Base-by-base conservation (phyloP, 192 early-diverging fungal species). In the Coemansia aciculifera region DNA sequence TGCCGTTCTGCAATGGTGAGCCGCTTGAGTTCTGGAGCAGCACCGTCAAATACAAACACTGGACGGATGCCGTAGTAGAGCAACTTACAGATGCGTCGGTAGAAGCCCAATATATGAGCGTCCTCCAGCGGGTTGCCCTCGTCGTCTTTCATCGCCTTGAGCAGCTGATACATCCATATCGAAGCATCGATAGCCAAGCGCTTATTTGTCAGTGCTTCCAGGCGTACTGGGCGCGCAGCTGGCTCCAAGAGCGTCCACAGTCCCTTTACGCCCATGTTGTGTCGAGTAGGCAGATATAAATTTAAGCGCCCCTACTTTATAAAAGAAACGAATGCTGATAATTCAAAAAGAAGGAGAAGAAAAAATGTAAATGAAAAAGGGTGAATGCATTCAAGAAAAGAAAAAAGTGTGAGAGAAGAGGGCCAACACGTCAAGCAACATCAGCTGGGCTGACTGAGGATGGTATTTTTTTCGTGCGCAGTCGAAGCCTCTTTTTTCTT, bases 31-130 rank as follows among this genome's bases (percentile, higher is more conserved):
- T 87, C 83, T 3, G 98, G 98, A 0, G 90, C 87, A 3, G 85
- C 90, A 9, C 98, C 98, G 75, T 99, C 98, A 87, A 96, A 99
- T 4, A 99, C 95, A 88, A 98, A 98, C 10, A 99, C 90, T 10
- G 98, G 98, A 48, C 84, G 87, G 32, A 99, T 90, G 21, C 91
- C 92, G 68, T 87, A 91, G 74, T 89, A 95, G 19, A 99, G 75
- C 2, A 99, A 86, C 80, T 98, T 98, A 74, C 94, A 96, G 34
- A 98, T 90, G 34, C 98, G 85, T 5, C 94, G 85, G 68, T 95
- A 95, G 84, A 98, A 98, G 5, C 98, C 98, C 15, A 95, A 72
- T 5, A 98, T 83, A 69, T 98, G 96, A 0, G 93, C 95, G 66
- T 92, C 90, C 23, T 83, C 81, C 21, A 98, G 42, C 19, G 85